These are phyloP conservation scores for Colletotrichum tropicale DNA, from an alignment of 2,329 filamentous ascomycete genomes.

Conservation along the genomic window DNA sequence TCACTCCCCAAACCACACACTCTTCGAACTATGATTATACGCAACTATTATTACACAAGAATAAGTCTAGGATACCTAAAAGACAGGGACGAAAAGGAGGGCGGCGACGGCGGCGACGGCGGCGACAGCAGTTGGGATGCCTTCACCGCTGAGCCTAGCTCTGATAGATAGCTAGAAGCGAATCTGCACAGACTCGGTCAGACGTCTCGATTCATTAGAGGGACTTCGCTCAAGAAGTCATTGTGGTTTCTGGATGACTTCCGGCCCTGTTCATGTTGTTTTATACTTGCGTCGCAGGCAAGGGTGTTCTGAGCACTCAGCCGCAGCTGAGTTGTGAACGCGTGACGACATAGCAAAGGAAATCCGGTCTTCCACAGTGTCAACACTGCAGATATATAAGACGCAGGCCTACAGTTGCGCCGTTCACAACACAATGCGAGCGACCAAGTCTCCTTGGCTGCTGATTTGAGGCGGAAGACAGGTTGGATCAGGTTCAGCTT, in stretches of 20 bases:
- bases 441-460: neutral
- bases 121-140: neutral
- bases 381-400: neutral
- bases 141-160: neutral
- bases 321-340: neutral
- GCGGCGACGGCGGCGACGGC: neutral
- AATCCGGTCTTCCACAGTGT: neutral
- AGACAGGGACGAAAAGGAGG: rapidly evolving
- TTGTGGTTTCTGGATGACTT: neutral
- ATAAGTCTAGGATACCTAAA: rapidly evolving
- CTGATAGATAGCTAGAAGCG: neutral
- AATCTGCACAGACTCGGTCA: neutral
- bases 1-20: neutral
- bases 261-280: rapidly evolving
- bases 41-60: too few species aligned
- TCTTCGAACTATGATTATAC: too few species aligned
- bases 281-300: neutral
- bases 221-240: neutral
- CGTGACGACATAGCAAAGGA: neutral
- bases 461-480: neutral
- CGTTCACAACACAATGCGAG: neutral
- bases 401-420: neutral
- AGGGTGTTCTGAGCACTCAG: neutral
- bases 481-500: neutral
- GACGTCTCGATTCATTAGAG: neutral